A percentile compares a stretch with the other conserved stretches of the same genome.
Conservation (phyloP, 2,329 filamentous ascomycete genomes). For the Septoria linicola region DNA sequence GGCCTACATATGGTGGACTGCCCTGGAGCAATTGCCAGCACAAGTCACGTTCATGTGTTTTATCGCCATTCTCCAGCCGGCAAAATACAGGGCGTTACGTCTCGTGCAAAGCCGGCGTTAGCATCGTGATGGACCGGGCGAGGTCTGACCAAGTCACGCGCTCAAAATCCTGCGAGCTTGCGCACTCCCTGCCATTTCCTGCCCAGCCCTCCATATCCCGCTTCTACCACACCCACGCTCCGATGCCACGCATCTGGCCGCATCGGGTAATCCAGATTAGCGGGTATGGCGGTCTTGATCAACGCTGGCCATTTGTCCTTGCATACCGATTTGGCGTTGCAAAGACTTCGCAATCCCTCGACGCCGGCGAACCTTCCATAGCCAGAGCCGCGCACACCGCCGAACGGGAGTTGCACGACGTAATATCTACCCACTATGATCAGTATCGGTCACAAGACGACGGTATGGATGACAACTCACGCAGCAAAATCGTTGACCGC, state of each 20-base stretch:
- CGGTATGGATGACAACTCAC: background rate
- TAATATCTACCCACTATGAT: constrained; percentile 58
- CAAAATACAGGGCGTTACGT: background rate
- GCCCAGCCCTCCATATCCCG: constrained; percentile 49
- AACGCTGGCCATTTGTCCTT: constrained; percentile 63
- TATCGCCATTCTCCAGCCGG: background rate
- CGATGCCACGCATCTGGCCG: constrained; percentile 41
- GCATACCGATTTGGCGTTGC: constrained; percentile 85
- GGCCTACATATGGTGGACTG: background rate
- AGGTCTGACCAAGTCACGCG: constrained; percentile 8
- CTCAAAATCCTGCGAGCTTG: constrained; percentile 36
- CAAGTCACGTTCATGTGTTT: background rate
- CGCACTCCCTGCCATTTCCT: constrained; percentile 44
- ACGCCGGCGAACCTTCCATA: constrained; percentile 92
- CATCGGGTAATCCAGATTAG: constrained; percentile 79
- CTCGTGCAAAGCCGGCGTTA: background rate
- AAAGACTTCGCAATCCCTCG: constrained; percentile 80
- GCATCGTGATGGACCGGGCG: background rate
- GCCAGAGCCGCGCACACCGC: constrained; percentile 79
- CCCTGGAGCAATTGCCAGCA: background rate
- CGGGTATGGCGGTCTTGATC: constrained; percentile 74
- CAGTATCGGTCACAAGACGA: constrained; percentile 3
- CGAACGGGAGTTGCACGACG: constrained; percentile 91
- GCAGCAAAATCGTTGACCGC: constrained; percentile 93
- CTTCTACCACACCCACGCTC: constrained; percentile 48